Evolutionary conservation across 768 basidiomycete species (phyloP).

Genomic region (Lyophyllum decastes): DNA sequence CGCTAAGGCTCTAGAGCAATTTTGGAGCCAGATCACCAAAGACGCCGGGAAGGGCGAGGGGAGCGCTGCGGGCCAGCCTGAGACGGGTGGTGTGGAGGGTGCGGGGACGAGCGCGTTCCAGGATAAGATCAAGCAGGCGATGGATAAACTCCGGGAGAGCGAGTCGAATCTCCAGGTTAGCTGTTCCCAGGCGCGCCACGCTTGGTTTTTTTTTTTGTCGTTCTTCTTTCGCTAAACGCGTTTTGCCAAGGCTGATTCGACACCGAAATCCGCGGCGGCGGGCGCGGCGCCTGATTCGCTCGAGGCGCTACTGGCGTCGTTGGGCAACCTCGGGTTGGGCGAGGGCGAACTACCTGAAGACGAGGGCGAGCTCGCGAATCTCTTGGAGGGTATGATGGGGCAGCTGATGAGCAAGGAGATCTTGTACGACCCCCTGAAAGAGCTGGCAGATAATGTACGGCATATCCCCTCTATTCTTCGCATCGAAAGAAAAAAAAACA

Average conservation of each 20-base stretch:
- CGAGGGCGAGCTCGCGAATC: slow-evolving; percentile 58
- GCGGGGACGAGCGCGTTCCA: slow-evolving; percentile 53
- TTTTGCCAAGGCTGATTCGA: slow-evolving; percentile 17
- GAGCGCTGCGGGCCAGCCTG: not conserved
- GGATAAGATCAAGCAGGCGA: slow-evolving; percentile 64
- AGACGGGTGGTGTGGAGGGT: too few relatives aligned
- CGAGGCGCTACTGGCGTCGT: slow-evolving; percentile 52
- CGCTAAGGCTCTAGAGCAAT: not conserved
- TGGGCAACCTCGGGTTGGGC: slow-evolving; percentile 40
- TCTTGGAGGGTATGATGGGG: slow-evolving; percentile 82
- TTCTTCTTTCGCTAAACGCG: not conserved
- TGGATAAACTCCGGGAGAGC: slow-evolving; percentile 71
- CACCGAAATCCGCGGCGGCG: slow-evolving; percentile 17
- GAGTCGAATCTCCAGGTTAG: slow-evolving; percentile 56
- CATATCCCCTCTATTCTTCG: not conserved
- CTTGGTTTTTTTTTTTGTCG: not conserved
- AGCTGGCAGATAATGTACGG: slow-evolving; percentile 68
- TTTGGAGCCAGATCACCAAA: slow-evolving; percentile 6
- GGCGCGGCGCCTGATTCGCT: slow-evolving; percentile 37
- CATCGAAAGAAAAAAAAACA: too few relatives aligned
- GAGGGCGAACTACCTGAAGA: slow-evolving; percentile 31
- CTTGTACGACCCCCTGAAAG: slow-evolving; percentile 85
- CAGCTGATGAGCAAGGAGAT: slow-evolving; percentile 82
- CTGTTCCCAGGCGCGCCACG: slow-evolving; percentile 10
- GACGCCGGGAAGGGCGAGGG: slow-evolving; percentile 1